Percentiles rank a stretch among this genome's conserved stretches.
Evolutionary conservation across 176 grass and related monocot species (phyloP).

Genomic region (Aechmea fasciata): DNA sequence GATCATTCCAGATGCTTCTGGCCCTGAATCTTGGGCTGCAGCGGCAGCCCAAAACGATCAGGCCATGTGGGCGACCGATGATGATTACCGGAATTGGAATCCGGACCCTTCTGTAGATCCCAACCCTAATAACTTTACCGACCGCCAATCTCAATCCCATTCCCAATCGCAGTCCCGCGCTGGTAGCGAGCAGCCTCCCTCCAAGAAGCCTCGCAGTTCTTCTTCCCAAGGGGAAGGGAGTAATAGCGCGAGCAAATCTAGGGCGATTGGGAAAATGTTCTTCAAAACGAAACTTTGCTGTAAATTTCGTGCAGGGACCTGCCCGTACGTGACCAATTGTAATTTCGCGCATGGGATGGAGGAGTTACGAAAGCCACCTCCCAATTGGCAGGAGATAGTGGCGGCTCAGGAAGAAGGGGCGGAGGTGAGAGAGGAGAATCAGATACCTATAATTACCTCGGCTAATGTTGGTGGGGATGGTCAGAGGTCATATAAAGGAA

Average conservation of each 20-base stretch:
- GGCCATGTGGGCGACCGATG: conserved; percentile 79
- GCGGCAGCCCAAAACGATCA: conserved; percentile 29
- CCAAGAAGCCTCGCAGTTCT: conserved; percentile 50
- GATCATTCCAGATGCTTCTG: conserved; percentile 60
- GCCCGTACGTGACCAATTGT: conserved; percentile 89
- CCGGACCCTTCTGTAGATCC: conserved; percentile 26
- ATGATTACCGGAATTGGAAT: conserved; percentile 77
- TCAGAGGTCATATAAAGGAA: conserved; percentile 71
- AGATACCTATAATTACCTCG: conserved; percentile 75
- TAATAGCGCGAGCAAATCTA: conserved; percentile 49
- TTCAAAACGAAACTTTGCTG: conserved; percentile 99
- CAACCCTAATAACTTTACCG: conserved; percentile 30
- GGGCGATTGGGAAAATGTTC: conserved; percentile 96
- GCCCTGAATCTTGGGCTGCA: conserved; percentile 44
- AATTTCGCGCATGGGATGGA: conserved; percentile 98
- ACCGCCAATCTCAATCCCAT: conserved; percentile 41
- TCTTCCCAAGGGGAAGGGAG: conserved; percentile 18
- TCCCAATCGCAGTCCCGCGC: conserved; percentile 60
- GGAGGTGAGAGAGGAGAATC: conserved; percentile 42
- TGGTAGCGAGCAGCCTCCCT: conserved; percentile 71
- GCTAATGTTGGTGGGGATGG: conserved; percentile 29
- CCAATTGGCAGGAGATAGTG: conserved; percentile 96
- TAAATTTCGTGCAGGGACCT: conserved; percentile 82
- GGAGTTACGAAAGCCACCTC: conserved; percentile 96
- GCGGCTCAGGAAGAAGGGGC: conserved; percentile 58